Conservation (phyloP, 768 basidiomycete species). For the Amanita phalloides region DNA sequence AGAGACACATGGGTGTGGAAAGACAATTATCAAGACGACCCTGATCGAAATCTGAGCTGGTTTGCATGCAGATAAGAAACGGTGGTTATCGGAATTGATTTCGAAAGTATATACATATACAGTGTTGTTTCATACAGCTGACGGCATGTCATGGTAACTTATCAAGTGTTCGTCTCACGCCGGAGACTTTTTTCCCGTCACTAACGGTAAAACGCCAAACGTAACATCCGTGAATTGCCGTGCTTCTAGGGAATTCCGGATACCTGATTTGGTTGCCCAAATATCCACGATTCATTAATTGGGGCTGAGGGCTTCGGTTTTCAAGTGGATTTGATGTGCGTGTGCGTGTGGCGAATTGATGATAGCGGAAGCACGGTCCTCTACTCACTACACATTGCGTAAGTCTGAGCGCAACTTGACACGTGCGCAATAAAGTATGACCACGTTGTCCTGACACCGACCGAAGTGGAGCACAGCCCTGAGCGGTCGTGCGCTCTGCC, state of each 20-base stretch:
- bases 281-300: too few species aligned
- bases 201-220: not conserved
- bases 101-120: not conserved
- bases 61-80: not conserved
- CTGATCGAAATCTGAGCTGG: not conserved
- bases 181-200: too few species aligned
- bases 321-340: not conserved
- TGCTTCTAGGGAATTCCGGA: not conserved
- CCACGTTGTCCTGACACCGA: not conserved
- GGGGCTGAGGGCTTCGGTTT: not conserved
- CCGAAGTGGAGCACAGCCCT: not conserved
- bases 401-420: not conserved
- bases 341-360: not conserved
- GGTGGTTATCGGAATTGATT: conserved; percentile 6
- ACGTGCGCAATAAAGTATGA: not conserved
- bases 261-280: not conserved
- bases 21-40: not conserved
- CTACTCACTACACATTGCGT: not conserved
- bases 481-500: not conserved
- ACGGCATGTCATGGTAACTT: not conserved
- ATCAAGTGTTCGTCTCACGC: too few species aligned
- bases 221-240: not conserved
- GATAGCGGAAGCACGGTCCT: too few species aligned
- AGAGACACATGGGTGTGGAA: too few species aligned
- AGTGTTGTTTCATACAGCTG: not conserved